Evolutionary conservation across 768 basidiomycete species (phyloP).

Genomic region (Suillus brevipes): DNA sequence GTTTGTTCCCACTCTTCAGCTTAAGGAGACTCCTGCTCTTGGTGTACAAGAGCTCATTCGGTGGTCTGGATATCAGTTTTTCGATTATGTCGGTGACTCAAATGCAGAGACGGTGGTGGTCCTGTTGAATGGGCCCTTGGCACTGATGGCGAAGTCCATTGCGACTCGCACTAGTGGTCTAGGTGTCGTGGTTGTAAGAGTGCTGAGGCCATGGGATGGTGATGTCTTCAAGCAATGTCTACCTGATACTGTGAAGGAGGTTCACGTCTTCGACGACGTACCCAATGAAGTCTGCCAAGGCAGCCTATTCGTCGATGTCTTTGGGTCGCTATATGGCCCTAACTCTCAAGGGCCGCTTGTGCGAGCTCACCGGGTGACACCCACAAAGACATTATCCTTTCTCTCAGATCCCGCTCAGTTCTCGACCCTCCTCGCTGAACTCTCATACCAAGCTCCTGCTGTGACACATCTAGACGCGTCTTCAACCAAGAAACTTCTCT

Average conservation of each 20-base stretch:
- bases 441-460: conserved; percentile 28
- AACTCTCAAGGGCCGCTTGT: conserved; percentile 39
- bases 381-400: conserved; percentile 54
- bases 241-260: conserved; percentile 54
- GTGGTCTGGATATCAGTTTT: conserved; percentile 66
- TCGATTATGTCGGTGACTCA: conserved; percentile 71
- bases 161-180: conserved; percentile 47
- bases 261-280: conserved; percentile 83
- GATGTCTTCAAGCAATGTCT: conserved; percentile 57
- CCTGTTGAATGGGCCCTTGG: conserved; percentile 72
- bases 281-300: conserved; percentile 62
- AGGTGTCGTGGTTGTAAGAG: conserved; percentile 70
- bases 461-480: conserved; percentile 27
- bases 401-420: conserved; percentile 47
- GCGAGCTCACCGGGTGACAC: conserved; percentile 59
- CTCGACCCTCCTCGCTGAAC: conserved; percentile 37
- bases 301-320: conserved; percentile 69
- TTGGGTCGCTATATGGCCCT: conserved; percentile 53
- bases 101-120: conserved; percentile 68
- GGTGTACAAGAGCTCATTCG: conserved; percentile 51
- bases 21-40: conserved; percentile 29
- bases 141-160: conserved; percentile 59
- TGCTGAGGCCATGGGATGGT: conserved; percentile 83
- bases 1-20: conserved; percentile 40
- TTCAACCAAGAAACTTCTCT: conserved; percentile 48